A percentile compares a stretch with the other conserved stretches of the same genome.
Conservation (phyloP, 345 rosid genomes). For the Sisymbrium irio region DNA sequence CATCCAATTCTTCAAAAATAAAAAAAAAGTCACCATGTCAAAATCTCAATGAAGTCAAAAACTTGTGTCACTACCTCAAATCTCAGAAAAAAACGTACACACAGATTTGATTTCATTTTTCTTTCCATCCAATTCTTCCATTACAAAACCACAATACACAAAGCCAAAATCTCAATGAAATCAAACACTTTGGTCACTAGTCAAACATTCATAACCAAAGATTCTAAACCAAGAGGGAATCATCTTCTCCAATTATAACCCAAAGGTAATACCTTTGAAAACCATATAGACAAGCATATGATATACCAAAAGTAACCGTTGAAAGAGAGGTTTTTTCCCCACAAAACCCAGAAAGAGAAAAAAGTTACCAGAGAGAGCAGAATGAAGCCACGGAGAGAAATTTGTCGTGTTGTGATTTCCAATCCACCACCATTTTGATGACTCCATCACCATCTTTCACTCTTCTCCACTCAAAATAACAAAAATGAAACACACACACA, state of each 20-base stretch:
- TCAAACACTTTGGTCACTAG: neutral
- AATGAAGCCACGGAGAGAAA: constrained; percentile 39
- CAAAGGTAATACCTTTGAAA: neutral
- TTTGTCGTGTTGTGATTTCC: constrained; percentile 37
- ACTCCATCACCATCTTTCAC: constrained; percentile 26
- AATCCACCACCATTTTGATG: constrained; percentile 43
- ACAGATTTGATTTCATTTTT: neutral
- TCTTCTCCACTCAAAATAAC: constrained; percentile 7
- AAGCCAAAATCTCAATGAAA: neutral
- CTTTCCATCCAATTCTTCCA: neutral
- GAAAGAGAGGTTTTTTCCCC: neutral
- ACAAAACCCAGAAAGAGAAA: neutral
- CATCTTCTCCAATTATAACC: neutral
- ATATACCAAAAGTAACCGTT: neutral
- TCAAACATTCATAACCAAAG: neutral
- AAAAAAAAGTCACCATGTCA: neutral
- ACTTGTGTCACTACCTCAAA: neutral
- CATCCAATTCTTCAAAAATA: constrained; percentile 30
- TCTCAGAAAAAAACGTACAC: neutral
- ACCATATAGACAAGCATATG: neutral
- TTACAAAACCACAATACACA: neutral
- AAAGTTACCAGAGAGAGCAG: constrained; percentile 34
- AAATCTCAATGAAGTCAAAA: neutral
- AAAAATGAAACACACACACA: neutral
- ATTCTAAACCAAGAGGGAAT: neutral